Evolutionary conservation across 2,329 filamentous ascomycete species (phyloP).

Genomic region (Nemania sp.): DNA sequence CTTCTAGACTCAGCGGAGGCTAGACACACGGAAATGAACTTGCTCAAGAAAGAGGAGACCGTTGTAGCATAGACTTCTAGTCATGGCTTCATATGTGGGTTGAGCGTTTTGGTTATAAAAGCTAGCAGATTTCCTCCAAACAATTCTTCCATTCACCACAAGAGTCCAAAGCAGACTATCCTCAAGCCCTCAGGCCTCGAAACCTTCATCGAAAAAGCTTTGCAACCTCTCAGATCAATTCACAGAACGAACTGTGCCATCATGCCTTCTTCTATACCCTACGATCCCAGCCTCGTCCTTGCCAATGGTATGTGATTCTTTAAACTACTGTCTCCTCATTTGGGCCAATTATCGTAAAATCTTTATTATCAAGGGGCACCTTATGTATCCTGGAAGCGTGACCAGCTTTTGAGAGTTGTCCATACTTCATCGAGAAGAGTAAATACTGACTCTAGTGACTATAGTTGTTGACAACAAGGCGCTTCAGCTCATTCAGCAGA

Average conservation of each 20-base stretch:
- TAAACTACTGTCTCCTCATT: no score
- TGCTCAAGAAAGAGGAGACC: background rate
- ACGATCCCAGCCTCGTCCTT: slow-evolving; percentile 20
- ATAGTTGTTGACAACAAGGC: slow-evolving; percentile 15
- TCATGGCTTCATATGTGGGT: no score
- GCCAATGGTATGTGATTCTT: no score
- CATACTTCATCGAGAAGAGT: no score
- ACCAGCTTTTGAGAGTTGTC: no score
- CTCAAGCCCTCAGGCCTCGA: background rate
- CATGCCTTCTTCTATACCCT: slow-evolving; percentile 22
- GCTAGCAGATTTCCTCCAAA: background rate
- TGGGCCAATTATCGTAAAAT: no score
- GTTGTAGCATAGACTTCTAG: background rate
- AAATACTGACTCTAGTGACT: no score
- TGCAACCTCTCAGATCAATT: background rate
- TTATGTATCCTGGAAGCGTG: no score
- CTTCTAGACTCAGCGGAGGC: background rate
- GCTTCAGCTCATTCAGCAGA: slow-evolving; percentile 13
- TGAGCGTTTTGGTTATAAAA: background rate
- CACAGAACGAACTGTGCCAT: background rate
- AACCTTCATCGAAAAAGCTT: background rate
- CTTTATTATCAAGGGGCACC: no score
- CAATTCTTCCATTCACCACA: background rate
- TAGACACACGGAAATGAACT: background rate
- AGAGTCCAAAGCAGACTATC: background rate